Evolutionary conservation across 768 basidiomycete genomes (phyloP).

Genomic region (Ramaria sp.): DNA sequence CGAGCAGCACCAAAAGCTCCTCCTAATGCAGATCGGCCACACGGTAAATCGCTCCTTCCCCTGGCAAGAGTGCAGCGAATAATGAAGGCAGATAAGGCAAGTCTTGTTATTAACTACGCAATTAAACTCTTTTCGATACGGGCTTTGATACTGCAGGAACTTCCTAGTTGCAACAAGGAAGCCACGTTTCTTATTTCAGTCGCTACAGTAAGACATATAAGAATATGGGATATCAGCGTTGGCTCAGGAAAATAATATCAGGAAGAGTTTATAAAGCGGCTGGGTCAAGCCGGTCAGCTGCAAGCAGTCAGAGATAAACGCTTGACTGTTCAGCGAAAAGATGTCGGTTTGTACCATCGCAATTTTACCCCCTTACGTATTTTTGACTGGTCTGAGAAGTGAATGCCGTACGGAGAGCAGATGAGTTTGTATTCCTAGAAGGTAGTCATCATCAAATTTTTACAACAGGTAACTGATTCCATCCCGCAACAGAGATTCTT

Average conservation of each 20-base stretch:
- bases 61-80: constrained; percentile 74
- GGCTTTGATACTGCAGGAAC: constrained; percentile 37
- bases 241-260: constrained; percentile 5
- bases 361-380: too few species aligned
- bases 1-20: constrained; percentile 5
- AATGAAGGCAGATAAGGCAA: constrained; percentile 75
- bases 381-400: background rate
- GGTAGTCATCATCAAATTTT: constrained; percentile 29
- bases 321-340: constrained; percentile 65
- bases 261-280: constrained; percentile 76
- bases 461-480: background rate
- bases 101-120: background rate
- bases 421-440: constrained; percentile 73
- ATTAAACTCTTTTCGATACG: background rate
- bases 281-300: constrained; percentile 61
- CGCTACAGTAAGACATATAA: constrained; percentile 41
- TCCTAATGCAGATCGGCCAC: constrained; percentile 22
- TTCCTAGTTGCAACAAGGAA: constrained; percentile 66
- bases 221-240: background rate
- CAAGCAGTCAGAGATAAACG: constrained; percentile 64
- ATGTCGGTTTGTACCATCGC: constrained; percentile 48
- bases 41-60: constrained; percentile 68
- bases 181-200: constrained; percentile 71
- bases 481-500: constrained; percentile 3
- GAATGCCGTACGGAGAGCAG: constrained; percentile 58